Conservation (phyloP, 768 basidiomycete genomes). For the Glaciozyma antarctica region DNA sequence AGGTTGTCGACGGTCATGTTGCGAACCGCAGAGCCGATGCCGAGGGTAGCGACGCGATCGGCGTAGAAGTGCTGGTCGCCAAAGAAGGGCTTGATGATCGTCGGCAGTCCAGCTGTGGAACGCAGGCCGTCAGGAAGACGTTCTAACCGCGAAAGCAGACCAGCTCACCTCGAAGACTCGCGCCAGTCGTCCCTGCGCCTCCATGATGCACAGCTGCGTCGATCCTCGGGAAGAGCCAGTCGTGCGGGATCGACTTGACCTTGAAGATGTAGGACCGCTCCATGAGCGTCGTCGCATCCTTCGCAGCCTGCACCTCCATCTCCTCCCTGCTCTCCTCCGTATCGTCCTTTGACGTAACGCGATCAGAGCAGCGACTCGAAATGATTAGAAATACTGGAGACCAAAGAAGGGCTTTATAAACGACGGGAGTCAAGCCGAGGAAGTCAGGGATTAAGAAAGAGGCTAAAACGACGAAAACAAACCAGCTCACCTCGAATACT, state of each 20-base stretch:
- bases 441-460: not conserved
- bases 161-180: slow-evolving; percentile 50
- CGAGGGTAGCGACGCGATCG: slow-evolving; percentile 91
- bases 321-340: slow-evolving; percentile 46
- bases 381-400: slow-evolving; percentile 96
- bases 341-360: slow-evolving; percentile 48
- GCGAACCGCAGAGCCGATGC: slow-evolving; percentile 76
- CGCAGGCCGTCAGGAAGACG: not conserved
- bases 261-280: slow-evolving; percentile 70
- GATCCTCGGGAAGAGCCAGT: slow-evolving; percentile 89
- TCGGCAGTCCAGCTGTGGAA: slow-evolving; percentile 71
- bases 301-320: slow-evolving; percentile 46
- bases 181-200: slow-evolving; percentile 50
- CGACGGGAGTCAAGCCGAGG: slow-evolving; percentile 76
- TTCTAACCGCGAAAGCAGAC: slow-evolving; percentile 7
- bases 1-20: slow-evolving; percentile 73
- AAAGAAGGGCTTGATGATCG: slow-evolving; percentile 94
- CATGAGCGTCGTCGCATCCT: slow-evolving; percentile 58
- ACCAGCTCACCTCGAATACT: slow-evolving; percentile 51
- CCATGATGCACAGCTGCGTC: slow-evolving; percentile 98
- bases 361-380: slow-evolving; percentile 96
- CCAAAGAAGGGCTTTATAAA: slow-evolving; percentile 97
- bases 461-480: not conserved
- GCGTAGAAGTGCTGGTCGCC: slow-evolving; percentile 98
- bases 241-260: slow-evolving; percentile 55